These are phyloP conservation scores for Colletotrichum sp. DNA, from an alignment of 2,329 filamentous ascomycete species.

Conservation along the genomic window DNA sequence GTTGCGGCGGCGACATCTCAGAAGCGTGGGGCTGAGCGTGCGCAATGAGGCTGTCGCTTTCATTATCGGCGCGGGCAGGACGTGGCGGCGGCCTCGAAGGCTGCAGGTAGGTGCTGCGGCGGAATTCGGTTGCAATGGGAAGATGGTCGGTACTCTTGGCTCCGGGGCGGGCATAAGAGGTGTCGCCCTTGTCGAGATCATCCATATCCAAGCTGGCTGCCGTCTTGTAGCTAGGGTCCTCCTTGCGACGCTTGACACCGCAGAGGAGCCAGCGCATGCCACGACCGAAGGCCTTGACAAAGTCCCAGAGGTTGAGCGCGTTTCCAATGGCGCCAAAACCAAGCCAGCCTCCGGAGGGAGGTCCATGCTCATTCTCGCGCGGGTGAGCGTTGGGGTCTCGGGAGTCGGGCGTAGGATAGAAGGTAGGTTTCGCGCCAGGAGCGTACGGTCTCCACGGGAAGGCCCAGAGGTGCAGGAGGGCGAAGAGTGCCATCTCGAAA, in stretches of 20 bases:
- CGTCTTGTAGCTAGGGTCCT: conserved; percentile 55
- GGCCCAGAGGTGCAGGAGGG: conserved; percentile 80
- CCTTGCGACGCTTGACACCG: conserved; percentile 66
- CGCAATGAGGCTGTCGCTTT: conserved; percentile 50
- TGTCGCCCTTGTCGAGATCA: conserved; percentile 35
- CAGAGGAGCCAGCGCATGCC: conserved; percentile 83
- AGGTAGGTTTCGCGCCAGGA: conserved; percentile 45
- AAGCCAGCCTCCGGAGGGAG: conserved; percentile 68
- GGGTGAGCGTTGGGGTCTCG: conserved; percentile 42
- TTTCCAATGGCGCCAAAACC: conserved; percentile 71
- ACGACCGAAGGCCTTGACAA: conserved; percentile 79
- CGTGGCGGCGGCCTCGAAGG: conserved; percentile 23
- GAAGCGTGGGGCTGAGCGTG: conserved; percentile 31
- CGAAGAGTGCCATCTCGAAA: conserved; percentile 84
- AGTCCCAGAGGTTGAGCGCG: conserved; percentile 82
- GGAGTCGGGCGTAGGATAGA: conserved; percentile 51
- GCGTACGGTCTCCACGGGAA: conserved; percentile 79
- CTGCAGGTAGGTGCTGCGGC: conserved; percentile 31
- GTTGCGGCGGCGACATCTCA: conserved; percentile 9
- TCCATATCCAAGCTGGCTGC: conserved; percentile 41
- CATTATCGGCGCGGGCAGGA: conserved; percentile 29
- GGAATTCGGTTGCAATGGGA: conserved; percentile 43
- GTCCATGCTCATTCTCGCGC: conserved; percentile 46
- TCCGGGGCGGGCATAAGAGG: conserved; percentile 26
- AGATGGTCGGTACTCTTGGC: conserved; percentile 42